phyloP scores from a whole-genome alignment of 2,329 filamentous ascomycete species.

The Cordyceps tenuipes region DNA sequence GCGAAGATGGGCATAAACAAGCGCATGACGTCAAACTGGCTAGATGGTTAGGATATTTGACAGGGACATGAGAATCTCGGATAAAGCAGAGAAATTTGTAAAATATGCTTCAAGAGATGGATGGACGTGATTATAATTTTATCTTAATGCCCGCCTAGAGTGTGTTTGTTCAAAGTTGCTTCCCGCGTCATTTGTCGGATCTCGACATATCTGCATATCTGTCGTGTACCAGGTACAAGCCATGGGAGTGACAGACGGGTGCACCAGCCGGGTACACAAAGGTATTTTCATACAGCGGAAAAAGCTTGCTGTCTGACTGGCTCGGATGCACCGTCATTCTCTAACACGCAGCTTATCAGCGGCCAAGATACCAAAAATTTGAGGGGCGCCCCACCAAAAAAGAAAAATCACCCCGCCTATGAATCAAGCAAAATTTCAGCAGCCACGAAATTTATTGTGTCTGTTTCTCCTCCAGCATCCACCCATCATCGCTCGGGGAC shows the following conservation, averaged over 20 bases:
- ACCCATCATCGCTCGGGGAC: conserved; percentile 13
- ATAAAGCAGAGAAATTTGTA: neutral
- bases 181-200: neutral
- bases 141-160: neutral
- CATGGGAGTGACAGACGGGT: neutral
- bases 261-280: neutral
- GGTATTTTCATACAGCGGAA: neutral
- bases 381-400: conserved; percentile 28
- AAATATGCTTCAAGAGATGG: neutral
- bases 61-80: neutral
- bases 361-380: conserved; percentile 19
- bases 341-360: conserved; percentile 4
- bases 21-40: conserved; percentile 1
- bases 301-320: conserved; percentile 9
- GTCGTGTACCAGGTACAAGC: neutral
- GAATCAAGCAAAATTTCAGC: conserved; percentile 12
- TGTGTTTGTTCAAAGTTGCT: neutral
- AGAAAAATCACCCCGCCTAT: conserved; percentile 34
- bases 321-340: conserved; percentile 6
- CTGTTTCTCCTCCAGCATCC: conserved; percentile 9
- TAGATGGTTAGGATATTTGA: neutral
- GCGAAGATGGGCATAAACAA: conserved; percentile 1
- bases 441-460: conserved; percentile 5
- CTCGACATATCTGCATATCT: too few relatives aligned
- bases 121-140: neutral